phyloP scores from a whole-genome alignment of 1,284 basidiomycete genomes.

The Flammula alnicola region DNA sequence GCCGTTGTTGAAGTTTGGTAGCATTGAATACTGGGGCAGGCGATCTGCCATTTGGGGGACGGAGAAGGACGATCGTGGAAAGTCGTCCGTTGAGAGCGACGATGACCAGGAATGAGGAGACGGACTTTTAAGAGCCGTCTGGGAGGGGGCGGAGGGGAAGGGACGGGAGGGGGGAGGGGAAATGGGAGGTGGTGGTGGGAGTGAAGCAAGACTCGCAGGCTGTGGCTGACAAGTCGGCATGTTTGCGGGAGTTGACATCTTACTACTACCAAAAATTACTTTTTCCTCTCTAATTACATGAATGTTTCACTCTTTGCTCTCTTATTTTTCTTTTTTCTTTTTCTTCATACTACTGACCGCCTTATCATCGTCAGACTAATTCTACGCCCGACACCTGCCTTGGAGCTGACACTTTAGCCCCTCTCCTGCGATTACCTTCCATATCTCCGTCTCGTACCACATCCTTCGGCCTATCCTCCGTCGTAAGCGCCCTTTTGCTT shows the following conservation, averaged over 20 bases:
- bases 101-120: no score
- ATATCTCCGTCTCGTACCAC: no score
- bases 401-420: no score
- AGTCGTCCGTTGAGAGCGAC: no score
- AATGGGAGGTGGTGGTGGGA: constrained; percentile 44
- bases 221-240: constrained; percentile 47
- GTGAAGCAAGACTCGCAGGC: constrained; percentile 46
- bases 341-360: neutral
- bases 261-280: constrained; percentile 23
- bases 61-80: no score
- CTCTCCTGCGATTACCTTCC: no score
- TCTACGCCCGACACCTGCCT: no score
- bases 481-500: no score
- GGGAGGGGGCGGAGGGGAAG: constrained; percentile 32
- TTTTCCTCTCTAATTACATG: constrained; percentile 10
- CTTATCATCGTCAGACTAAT: no score
- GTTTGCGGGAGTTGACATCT: constrained; percentile 38
- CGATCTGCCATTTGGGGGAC: constrained; percentile 65
- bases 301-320: neutral
- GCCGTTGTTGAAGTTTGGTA: constrained; percentile 50
- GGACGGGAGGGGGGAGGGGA: constrained; percentile 22
- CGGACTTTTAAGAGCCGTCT: no score
- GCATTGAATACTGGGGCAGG: constrained; percentile 53
- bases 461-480: no score
- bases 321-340: neutral